Conservation (phyloP, 2,329 filamentous ascomycete genomes). For the Beauveria pseudobassiana region DNA sequence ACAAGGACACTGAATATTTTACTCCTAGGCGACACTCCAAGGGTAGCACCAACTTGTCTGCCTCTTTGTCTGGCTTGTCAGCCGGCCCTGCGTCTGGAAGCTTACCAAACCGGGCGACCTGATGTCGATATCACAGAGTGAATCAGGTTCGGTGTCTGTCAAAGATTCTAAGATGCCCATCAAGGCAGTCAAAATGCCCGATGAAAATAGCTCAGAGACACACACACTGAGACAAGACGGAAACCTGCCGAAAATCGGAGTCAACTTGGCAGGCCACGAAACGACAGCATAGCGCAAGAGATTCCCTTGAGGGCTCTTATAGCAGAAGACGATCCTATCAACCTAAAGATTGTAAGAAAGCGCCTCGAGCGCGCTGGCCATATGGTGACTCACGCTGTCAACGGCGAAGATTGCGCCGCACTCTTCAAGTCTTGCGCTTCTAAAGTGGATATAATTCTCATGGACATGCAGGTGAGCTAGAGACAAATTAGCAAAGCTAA, state of each 20-base stretch:
- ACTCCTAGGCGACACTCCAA: conserved; percentile 12
- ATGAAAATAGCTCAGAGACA: conserved; percentile 34
- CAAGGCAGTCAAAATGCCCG: conserved; percentile 40
- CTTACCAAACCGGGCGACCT: neutral
- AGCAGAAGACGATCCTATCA: conserved; percentile 84
- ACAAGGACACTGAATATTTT: conserved; percentile 27
- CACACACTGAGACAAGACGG: neutral
- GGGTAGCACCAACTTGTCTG: conserved; percentile 9
- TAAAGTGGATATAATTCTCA: conserved; percentile 71
- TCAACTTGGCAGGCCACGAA: neutral
- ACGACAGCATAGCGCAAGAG: conserved; percentile 14
- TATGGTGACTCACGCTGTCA: conserved; percentile 62
- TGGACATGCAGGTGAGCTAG: conserved; percentile 78
- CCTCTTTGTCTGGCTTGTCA: conserved; percentile 9
- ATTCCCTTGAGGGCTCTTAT: conserved; percentile 52
- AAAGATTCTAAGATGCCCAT: conserved; percentile 38
- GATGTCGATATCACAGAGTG: neutral
- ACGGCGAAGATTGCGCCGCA: conserved; percentile 76
- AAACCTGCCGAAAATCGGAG: neutral
- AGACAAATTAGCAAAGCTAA: neutral
- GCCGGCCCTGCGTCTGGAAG: neutral
- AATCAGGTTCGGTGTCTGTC: conserved; percentile 18
- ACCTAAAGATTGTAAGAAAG: conserved; percentile 74
- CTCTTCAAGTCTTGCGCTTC: conserved; percentile 56
- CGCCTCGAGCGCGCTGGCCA: conserved; percentile 71